phyloP scores from a whole-genome alignment of 352 stramenopile species.

The Plasmopara halstedii region DNA sequence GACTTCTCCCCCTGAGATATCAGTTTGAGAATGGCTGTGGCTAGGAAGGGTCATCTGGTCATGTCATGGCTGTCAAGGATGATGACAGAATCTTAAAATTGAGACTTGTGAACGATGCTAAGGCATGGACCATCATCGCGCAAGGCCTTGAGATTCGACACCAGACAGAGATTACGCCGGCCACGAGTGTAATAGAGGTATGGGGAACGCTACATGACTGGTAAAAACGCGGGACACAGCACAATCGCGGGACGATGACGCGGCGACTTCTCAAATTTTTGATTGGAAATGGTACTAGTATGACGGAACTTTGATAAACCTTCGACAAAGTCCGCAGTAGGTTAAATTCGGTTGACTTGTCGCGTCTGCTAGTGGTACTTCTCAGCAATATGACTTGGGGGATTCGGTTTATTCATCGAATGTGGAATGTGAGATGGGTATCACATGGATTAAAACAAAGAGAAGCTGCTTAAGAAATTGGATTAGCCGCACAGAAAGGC shows the following conservation, averaged over 20 bases:
- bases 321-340: neutral
- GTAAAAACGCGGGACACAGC: neutral
- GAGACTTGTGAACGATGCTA: too few relatives aligned
- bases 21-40: too few relatives aligned
- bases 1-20: too few relatives aligned
- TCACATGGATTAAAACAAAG: neutral
- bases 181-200: neutral
- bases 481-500: neutral
- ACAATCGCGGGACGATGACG: neutral
- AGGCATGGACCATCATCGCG: too few relatives aligned
- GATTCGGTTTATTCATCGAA: neutral
- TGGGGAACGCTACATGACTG: neutral
- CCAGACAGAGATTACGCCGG: neutral
- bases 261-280: neutral
- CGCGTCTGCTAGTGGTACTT: neutral
- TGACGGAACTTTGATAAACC: neutral
- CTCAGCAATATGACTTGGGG: neutral
- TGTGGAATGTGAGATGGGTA: neutral
- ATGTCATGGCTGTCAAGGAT: too few relatives aligned
- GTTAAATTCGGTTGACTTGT: neutral
- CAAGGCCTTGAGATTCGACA: neutral
- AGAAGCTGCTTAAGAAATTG: neutral
- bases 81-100: too few relatives aligned
- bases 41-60: too few relatives aligned
- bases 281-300: neutral